These are phyloP conservation scores for Inonotus obliquus DNA, from an alignment of 1,284 basidiomycete species.

Conservation along the genomic window DNA sequence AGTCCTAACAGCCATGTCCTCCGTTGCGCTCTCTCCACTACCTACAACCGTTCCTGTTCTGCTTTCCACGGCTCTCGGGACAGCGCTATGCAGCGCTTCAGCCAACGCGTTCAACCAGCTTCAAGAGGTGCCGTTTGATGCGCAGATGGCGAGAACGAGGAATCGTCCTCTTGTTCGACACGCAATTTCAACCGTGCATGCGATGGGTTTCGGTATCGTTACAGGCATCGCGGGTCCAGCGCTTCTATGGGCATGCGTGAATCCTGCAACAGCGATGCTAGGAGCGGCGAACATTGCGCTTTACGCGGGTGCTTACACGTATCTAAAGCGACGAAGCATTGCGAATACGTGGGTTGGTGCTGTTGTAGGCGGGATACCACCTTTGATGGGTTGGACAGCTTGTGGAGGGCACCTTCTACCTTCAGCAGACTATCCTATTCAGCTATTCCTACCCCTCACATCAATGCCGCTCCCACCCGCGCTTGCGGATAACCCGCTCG, in stretches of 20 bases:
- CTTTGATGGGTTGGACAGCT: constrained; percentile 98
- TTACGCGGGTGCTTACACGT: constrained; percentile 92
- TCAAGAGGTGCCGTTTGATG: constrained; percentile 93
- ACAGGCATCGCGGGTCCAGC: constrained; percentile 78
- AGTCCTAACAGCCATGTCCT: constrained; percentile 88
- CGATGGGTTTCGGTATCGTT: constrained; percentile 69
- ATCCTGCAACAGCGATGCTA: constrained; percentile 82
- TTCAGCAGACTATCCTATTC: constrained; percentile 49
- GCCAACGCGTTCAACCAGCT: constrained; percentile 96
- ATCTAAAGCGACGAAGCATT: constrained; percentile 87
- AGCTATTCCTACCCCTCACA: constrained; percentile 52
- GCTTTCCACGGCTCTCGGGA: constrained; percentile 85
- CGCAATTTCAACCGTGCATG: constrained; percentile 82
- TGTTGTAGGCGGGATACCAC: constrained; percentile 89
- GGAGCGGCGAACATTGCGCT: constrained; percentile 85
- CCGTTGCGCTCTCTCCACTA: constrained; percentile 89
- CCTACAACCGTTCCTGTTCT: constrained; percentile 80
- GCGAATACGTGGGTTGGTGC: constrained; percentile 95
- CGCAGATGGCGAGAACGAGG: constrained; percentile 93
- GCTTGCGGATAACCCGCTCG: constrained; percentile 67
- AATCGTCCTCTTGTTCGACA: constrained; percentile 85
- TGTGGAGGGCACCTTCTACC: constrained; percentile 81
- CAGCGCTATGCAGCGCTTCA: constrained; percentile 86
- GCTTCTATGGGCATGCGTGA: constrained; percentile 82
- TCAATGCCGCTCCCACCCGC: constrained; percentile 36